Evolutionary conservation across 2,329 filamentous ascomycete genomes (phyloP).

Genomic region (Orbilia ellipsospora): DNA sequence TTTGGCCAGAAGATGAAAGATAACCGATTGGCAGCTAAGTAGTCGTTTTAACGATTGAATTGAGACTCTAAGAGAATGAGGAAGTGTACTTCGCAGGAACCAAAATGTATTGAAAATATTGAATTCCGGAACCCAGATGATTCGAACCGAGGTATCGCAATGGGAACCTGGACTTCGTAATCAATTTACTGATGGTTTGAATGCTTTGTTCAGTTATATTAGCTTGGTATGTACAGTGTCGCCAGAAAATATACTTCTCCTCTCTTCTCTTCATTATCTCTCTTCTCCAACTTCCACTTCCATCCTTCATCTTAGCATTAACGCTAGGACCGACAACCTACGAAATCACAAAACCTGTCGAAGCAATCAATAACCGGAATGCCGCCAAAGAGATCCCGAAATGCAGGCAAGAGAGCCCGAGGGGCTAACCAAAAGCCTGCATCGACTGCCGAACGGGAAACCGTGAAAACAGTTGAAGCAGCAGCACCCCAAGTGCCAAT

Average conservation of each 20-base stretch:
- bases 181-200: too few relatives aligned
- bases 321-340: neutral
- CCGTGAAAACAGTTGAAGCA: neutral
- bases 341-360: neutral
- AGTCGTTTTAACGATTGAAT: too few relatives aligned
- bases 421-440: neutral
- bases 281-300: neutral
- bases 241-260: neutral
- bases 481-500: neutral
- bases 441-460: neutral
- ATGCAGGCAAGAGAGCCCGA: neutral
- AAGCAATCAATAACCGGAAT: neutral
- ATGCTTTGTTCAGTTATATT: too few relatives aligned
- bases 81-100: too few relatives aligned
- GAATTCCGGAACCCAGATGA: too few relatives aligned
- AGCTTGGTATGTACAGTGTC: too few relatives aligned
- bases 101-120: too few relatives aligned
- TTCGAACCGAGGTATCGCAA: too few relatives aligned
- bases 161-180: too few relatives aligned
- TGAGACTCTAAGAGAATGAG: too few relatives aligned
- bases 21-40: too few relatives aligned
- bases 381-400: conserved; percentile 1
- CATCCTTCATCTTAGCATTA: neutral
- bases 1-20: too few relatives aligned
- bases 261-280: neutral